Percentiles rank a stretch among this genome's conserved stretches.
These are phyloP conservation scores for Plenodomus lindquistii DNA, from an alignment of 2,329 filamentous ascomycete species.

Conservation along the genomic window DNA sequence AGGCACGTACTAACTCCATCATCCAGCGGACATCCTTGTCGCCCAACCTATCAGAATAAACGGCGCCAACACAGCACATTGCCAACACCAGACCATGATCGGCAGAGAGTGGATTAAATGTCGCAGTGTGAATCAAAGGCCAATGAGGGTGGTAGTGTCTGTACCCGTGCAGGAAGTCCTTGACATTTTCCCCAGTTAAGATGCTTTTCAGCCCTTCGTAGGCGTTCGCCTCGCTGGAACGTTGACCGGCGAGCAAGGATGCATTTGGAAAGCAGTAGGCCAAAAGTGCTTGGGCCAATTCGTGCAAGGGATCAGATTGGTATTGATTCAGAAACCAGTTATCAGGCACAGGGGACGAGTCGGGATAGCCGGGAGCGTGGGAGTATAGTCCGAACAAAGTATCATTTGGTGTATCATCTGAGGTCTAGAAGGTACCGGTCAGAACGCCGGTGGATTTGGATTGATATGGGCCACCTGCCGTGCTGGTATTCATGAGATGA, in stretches of 20 bases:
- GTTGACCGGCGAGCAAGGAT: conserved; percentile 22
- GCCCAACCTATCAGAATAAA: conserved; percentile 68
- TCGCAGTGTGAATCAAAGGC: conserved; percentile 71
- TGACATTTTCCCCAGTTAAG: conserved; percentile 69
- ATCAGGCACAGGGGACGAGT: conserved; percentile 41
- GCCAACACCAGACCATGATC: conserved; percentile 69
- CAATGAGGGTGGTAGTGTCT: conserved; percentile 75
- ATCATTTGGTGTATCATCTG: conserved; percentile 51
- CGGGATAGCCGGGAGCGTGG: conserved; percentile 49
- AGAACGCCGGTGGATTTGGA: conserved; percentile 50
- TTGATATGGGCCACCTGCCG: conserved; percentile 50
- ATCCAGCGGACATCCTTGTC: conserved; percentile 67
- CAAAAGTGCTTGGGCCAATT: conserved; percentile 50
- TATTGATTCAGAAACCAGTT: conserved; percentile 48
- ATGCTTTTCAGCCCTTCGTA: conserved; percentile 58
- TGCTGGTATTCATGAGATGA: conserved; percentile 52
- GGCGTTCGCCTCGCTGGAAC: conserved; percentile 49
- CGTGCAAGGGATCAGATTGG: conserved; percentile 49
- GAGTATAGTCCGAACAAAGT: conserved; percentile 56
- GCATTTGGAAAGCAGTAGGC: conserved; percentile 58
- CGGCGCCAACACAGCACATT: conserved; percentile 74
- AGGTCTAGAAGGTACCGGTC: conserved; percentile 48
- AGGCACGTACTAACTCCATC: conserved; percentile 65
- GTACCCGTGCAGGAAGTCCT: conserved; percentile 72
- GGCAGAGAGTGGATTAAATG: conserved; percentile 68